Evolutionary conservation across 2,329 filamentous ascomycete genomes (phyloP).

Genomic region (Paradendryphiella salina): DNA sequence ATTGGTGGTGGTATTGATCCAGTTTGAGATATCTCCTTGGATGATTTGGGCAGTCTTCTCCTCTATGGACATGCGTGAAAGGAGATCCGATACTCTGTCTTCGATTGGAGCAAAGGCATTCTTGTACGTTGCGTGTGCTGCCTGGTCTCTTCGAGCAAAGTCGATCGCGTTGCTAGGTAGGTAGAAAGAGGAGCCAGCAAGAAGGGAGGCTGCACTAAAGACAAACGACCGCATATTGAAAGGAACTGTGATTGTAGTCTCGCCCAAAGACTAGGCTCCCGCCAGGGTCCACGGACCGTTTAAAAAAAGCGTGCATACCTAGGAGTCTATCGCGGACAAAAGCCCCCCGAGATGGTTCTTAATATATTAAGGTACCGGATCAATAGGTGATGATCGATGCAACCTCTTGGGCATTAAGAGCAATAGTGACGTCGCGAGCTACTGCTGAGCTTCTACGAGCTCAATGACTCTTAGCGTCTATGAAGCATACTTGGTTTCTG

Average conservation of each 20-base stretch:
- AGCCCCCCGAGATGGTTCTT: slow-evolving; percentile 12
- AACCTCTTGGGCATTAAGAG: background rate
- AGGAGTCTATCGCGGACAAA: slow-evolving; percentile 18
- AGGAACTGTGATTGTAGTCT: background rate
- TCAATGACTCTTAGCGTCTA: background rate
- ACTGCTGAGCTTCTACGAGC: background rate
- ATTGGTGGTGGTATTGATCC: slow-evolving; percentile 69
- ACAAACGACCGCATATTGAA: slow-evolving; percentile 1
- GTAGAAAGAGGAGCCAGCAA: slow-evolving; percentile 20
- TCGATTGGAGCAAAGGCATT: slow-evolving; percentile 65
- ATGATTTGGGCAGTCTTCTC: slow-evolving; percentile 71
- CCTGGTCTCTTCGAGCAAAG: slow-evolving; percentile 32
- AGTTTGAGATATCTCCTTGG: slow-evolving; percentile 70
- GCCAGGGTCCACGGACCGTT: slow-evolving; percentile 9
- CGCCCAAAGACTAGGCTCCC: slow-evolving; percentile 1
- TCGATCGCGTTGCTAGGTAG: slow-evolving; percentile 28
- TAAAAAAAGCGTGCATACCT: background rate
- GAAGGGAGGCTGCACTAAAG: slow-evolving; percentile 14
- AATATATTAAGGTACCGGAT: slow-evolving; percentile 20
- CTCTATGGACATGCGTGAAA: slow-evolving; percentile 72
- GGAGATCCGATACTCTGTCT: slow-evolving; percentile 66
- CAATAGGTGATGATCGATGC: slow-evolving; percentile 8
- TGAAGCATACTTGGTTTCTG: background rate
- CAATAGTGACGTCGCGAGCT: background rate
- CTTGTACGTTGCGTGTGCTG: slow-evolving; percentile 58